Evolutionary conservation across 495 filamentous ascomycete species (phyloP), one percentile per base, ranked within the genome.

Genomic region (Penicillium cosmopolitanum): DNA sequence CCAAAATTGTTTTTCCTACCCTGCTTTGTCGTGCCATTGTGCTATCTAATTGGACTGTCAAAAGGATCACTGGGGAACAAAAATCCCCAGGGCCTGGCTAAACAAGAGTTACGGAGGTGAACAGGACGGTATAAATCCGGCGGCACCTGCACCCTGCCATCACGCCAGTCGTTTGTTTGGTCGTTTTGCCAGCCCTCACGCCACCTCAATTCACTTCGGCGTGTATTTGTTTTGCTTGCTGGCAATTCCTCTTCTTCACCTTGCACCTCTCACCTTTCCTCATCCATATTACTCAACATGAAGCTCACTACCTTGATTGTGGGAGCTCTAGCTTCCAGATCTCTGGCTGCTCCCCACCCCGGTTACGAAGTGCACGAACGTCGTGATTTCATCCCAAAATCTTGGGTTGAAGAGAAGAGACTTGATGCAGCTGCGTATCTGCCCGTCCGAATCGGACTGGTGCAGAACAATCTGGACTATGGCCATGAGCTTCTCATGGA

Each of bases 401-500:
- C 65, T 10, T 81, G 76, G 77, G 50, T 52, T 23, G 63, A 74
- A 54, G 65, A 57, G 11, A 64, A 66, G 40, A 68, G 65, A 48
- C 52, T 79, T 21, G 56, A 74, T 16, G 61, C 57, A 7, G 60
- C 64, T 13, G 63, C 75, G 3, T 63, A 76, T 8, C 70, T 86
- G 16, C 82, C 83, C 2, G 77, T 87, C 23, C 76, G 82, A 46
- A 84, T 87, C 50, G 84, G 81, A 7, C 64, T 87, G 61, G 73
- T 73, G 5, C 83, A 87, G 65, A 73, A 73, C 28, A 85, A 85
- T 48, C 52, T 85, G 21, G 77, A 84, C 48, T 66, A 69, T 25
- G 82, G 76, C 0, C 79, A 85, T 58, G 80, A 82, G 13, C 78
- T 81, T 34, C 71, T 86, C 5, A 84, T 84, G 80, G 72, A 80